Percentiles rank a stretch among this genome's conserved stretches.
These are phyloP conservation scores for Cryptosporidium xiaoi DNA, from an alignment of 169 alveolate genomes.

Conservation along the genomic window DNA sequence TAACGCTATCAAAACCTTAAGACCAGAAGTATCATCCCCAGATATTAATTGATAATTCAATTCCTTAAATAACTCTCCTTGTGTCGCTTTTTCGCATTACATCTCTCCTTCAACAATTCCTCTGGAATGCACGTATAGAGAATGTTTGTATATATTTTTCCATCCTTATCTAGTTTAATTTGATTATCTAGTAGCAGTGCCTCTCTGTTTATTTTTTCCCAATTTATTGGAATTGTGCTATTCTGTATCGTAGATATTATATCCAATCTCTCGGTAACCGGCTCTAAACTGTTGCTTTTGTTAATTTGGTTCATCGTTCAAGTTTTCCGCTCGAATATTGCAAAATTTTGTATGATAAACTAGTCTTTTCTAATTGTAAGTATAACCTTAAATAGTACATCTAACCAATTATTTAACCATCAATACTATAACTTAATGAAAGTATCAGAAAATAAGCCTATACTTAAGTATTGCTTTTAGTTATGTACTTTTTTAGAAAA, in stretches of 20 bases:
- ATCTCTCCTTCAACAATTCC: slow-evolving; percentile 37
- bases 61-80: slow-evolving; percentile 20
- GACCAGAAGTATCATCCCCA: neutral
- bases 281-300: neutral
- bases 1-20: slow-evolving; percentile 15
- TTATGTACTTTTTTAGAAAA: too few relatives aligned
- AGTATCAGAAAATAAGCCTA: too few relatives aligned
- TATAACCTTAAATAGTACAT: too few relatives aligned
- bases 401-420: too few relatives aligned
- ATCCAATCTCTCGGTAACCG: slow-evolving; percentile 26
- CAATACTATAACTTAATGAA: too few relatives aligned
- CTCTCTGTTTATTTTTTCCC: slow-evolving; percentile 56
- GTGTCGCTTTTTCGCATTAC: slow-evolving; percentile 9
- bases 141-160: slow-evolving; percentile 64
- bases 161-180: slow-evolving; percentile 57
- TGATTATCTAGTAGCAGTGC: slow-evolving; percentile 43
- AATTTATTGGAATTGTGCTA: slow-evolving; percentile 8
- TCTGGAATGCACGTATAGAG: slow-evolving; percentile 47
- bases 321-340: neutral
- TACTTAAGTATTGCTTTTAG: too few relatives aligned
- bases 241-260: slow-evolving; percentile 8
- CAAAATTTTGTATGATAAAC: too few relatives aligned
- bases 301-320: neutral
- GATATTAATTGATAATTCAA: neutral
- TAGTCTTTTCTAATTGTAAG: too few relatives aligned